phyloP scores from a whole-genome alignment of 2,329 filamentous ascomycete genomes.

The Aspergillus tamarii region DNA sequence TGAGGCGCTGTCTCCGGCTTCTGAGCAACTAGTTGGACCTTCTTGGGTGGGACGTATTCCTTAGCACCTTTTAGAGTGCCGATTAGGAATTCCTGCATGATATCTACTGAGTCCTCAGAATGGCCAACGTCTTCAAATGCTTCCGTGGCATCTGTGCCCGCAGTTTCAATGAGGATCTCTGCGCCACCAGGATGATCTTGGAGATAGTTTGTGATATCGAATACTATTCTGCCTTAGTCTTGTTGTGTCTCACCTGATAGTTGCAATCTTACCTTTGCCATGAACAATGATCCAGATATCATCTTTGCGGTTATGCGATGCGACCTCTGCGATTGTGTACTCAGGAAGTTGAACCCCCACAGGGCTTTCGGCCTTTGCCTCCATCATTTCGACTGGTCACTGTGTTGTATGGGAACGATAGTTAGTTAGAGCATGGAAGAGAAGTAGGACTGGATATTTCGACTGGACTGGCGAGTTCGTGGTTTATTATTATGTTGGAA shows the following conservation, averaged over 20 bases:
- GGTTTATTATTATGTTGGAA: not conserved
- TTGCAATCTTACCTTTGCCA: conserved; percentile 50
- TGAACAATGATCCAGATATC: conserved; percentile 62
- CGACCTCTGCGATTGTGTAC: conserved; percentile 43
- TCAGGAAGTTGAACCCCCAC: conserved; percentile 20
- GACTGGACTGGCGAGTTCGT: not conserved
- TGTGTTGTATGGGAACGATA: not conserved
- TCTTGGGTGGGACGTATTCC: conserved; percentile 20
- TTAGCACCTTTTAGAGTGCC: conserved; percentile 37
- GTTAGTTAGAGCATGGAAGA: not conserved
- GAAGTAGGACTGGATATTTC: not conserved
- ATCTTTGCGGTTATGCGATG: conserved; percentile 51
- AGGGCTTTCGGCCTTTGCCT: not conserved
- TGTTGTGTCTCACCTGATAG: no score
- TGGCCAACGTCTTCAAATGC: conserved; percentile 52
- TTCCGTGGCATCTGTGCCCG: conserved; percentile 46
- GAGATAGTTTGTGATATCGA: conserved; percentile 61
- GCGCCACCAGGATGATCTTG: conserved; percentile 59
- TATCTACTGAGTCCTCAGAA: conserved; percentile 50
- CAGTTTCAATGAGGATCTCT: conserved; percentile 45
- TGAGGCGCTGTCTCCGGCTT: conserved; percentile 11
- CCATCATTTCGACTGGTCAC: not conserved
- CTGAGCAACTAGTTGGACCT: conserved; percentile 26
- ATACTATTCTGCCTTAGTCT: conserved; percentile 47
- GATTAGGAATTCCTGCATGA: conserved; percentile 42